phyloP scores from a whole-genome alignment of 371 early-diverging fungal species.

The Mucor racemosus region DNA sequence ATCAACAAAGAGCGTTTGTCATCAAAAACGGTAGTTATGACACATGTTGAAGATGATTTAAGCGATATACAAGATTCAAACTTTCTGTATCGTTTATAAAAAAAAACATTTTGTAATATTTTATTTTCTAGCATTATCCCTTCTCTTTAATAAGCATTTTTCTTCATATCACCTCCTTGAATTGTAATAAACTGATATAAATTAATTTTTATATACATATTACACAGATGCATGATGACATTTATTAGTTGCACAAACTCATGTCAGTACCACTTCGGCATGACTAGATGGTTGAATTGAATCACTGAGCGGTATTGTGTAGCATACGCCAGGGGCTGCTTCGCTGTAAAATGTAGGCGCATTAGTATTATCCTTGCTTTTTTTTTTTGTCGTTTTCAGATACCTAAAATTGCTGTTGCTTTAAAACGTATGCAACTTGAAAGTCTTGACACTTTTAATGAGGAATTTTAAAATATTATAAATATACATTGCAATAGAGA shows the following conservation, averaged over 20 bases:
- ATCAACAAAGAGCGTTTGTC: slow-evolving; percentile 27
- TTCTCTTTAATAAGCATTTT: neutral
- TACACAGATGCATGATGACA: neutral
- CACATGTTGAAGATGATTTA: slow-evolving; percentile 41
- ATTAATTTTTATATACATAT: neutral
- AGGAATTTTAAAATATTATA: no score
- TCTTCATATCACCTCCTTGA: neutral
- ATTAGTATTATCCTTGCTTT: no score
- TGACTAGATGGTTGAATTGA: neutral
- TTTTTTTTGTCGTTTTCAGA: no score
- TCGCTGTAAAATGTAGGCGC: no score
- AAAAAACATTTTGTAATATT: neutral
- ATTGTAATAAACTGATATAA: neutral
- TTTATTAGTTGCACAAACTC: neutral
- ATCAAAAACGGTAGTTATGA: slow-evolving; percentile 7
- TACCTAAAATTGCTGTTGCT: no score
- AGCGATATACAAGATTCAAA: slow-evolving; percentile 46
- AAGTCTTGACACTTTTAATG: no score
- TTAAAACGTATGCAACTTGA: no score
- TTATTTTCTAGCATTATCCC: neutral
- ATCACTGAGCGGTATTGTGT: no score
- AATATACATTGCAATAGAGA: no score
- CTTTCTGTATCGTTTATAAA: slow-evolving; percentile 45
- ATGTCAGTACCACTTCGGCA: neutral
- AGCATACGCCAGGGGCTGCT: no score